Evolutionary conservation across 2,329 filamentous ascomycete genomes (phyloP), one percentile per base, ranked within the genome.

Genomic region (Fusarium neocosmosporiellum): DNA sequence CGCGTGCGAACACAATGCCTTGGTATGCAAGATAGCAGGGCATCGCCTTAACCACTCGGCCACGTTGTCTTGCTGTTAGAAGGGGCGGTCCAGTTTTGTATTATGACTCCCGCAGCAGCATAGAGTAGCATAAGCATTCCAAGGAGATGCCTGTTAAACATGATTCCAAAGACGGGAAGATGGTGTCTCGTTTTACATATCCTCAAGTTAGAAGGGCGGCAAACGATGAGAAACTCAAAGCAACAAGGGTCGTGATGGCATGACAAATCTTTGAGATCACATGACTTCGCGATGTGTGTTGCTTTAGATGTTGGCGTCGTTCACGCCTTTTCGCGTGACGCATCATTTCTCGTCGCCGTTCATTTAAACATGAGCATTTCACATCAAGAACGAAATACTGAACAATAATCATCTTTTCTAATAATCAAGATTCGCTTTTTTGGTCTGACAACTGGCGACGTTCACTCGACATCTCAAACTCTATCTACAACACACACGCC

Each of bases 271-370:
- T 55, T 29, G 18, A 31, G 11, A 55, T 78, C 77, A 78, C 77
- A 76, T 78, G 77, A 78, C 68, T 63, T 71, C 73, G 76, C 65
- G 77, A 76, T 77, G 59, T 59, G 75, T 77, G 75, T 78, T 78
- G 75, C 77, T 78, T 63, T 78, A 22, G 77, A 78, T 77, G 64
- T 78, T 62, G 71, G 60, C 58, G 59, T 64, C 61, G 58, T 43
- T 58, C 59, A 67, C 75, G 76, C 75, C 74, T 65, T 77, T 77
- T 62, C 57, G 69, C 31, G 57, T 69, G 63, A 69, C 66, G 46
- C 63, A 72, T 68, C 29, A 3, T 27, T 39, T 29, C 18, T 20
- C 13, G n/a, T 50, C 27, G 33, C 7, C 24, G 43, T 39, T 54
- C 27, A 63, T 65, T 66, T 66, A 62, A 68, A 54, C 50, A 34